These are phyloP conservation scores for Akanthomyces dipterigenus DNA, from an alignment of 2,329 filamentous ascomycete species.

Conservation along the genomic window DNA sequence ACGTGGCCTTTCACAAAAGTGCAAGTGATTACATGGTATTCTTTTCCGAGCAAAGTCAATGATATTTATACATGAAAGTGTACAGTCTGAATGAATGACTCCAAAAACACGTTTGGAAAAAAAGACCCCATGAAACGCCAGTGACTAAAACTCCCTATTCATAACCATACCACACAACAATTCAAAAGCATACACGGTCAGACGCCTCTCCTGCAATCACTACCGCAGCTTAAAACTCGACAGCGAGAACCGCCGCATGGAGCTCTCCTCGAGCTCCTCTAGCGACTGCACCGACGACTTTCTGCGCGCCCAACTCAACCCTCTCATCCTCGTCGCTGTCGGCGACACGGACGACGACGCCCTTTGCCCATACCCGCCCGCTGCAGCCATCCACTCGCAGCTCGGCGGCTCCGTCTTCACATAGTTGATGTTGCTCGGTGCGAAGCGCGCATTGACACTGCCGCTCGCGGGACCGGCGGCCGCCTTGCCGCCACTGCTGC, in stretches of 20 bases:
- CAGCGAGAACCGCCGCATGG: not conserved
- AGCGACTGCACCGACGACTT: constrained; percentile 3
- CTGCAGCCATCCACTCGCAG: not conserved
- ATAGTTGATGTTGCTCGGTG: constrained; percentile 1
- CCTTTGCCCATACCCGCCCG: not conserved
- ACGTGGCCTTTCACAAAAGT: too few species aligned
- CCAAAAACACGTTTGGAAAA: not conserved
- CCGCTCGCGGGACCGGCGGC: too few species aligned
- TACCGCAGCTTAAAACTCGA: not conserved
- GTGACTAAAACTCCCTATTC: not conserved
- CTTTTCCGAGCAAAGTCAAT: not conserved
- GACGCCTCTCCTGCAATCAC: not conserved
- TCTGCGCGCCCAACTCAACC: constrained; percentile 1
- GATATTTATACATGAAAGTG: not conserved
- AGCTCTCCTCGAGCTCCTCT: not conserved
- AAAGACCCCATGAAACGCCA: not conserved
- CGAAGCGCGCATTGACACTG: not conserved
- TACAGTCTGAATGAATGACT: not conserved
- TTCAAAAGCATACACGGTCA: too few species aligned
- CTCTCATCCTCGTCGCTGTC: too few species aligned
- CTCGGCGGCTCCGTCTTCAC: not conserved
- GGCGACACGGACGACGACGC: not conserved
- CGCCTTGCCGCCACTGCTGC: not conserved
- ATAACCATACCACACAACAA: not conserved
- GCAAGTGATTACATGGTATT: too few species aligned